A percentile compares a stretch with the other conserved stretches of the same genome.
These are phyloP conservation scores for Pelargonium australe DNA, from an alignment of 441 rosid genomes.

Conservation along the genomic window DNA sequence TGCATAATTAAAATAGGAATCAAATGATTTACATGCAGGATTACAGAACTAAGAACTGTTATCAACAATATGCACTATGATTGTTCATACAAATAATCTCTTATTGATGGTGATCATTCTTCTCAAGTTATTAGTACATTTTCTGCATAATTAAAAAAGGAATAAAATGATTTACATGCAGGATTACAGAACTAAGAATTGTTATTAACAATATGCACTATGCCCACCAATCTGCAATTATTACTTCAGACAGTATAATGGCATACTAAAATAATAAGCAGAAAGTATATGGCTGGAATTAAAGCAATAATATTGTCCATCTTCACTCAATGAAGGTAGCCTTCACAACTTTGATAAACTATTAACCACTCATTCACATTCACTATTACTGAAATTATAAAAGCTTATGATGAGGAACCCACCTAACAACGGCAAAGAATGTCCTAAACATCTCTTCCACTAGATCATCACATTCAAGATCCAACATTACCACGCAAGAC, in stretches of 20 bases:
- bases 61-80: neutral
- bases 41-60: neutral
- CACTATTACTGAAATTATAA: neutral
- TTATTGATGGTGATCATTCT: neutral
- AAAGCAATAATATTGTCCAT: neutral
- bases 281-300: slow-evolving; percentile 1
- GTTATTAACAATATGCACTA: neutral
- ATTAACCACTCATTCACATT: neutral
- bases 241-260: neutral
- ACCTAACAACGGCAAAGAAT: slow-evolving; percentile 92
- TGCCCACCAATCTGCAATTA: slow-evolving; percentile 5
- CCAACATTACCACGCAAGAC: slow-evolving; percentile 82
- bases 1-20: neutral
- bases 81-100: neutral
- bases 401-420: slow-evolving; percentile 28
- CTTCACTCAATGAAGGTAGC: slow-evolving; percentile 9
- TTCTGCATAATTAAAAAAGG: neutral
- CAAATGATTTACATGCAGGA: neutral
- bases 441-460: slow-evolving; percentile 70
- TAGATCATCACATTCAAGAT: slow-evolving; percentile 72
- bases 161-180: neutral
- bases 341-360: neutral
- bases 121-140: neutral
- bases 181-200: neutral
- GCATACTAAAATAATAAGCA: slow-evolving; percentile 6